A percentile compares a stretch with the other conserved stretches of the same genome.
Conservation (phyloP, 1,139 yeast genomes). For the Scheffersomyces titani region DNA sequence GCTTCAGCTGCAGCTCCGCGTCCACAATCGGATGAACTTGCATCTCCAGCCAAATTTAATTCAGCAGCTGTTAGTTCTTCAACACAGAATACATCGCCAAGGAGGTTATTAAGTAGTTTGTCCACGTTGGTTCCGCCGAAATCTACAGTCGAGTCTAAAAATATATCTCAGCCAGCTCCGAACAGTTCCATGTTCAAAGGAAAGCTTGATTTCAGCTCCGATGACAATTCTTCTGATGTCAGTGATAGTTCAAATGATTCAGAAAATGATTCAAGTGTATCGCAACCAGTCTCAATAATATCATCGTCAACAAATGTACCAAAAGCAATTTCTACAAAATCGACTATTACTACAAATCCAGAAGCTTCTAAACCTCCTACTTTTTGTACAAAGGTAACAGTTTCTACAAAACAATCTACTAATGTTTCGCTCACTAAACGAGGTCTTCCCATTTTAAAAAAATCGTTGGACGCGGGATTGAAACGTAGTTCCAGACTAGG, state of each 20-base stretch:
- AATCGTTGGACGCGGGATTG: not conserved
- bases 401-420: not conserved
- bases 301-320: not conserved
- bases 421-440: not conserved
- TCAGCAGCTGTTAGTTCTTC: not conserved
- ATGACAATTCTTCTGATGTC: conserved; percentile 4
- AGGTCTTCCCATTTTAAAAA: not conserved
- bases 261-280: not conserved
- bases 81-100: not conserved
- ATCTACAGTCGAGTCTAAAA: conserved; percentile 2
- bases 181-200: conserved; percentile 2
- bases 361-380: not conserved
- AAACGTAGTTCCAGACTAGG: not conserved
- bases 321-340: not conserved
- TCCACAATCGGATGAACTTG: not conserved
- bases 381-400: not conserved
- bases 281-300: not conserved
- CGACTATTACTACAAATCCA: not conserved
- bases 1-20: not conserved
- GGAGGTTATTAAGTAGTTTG: not conserved
- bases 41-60: not conserved
- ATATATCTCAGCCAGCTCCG: not conserved
- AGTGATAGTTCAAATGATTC: not conserved
- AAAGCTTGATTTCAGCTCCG: conserved; percentile 5
- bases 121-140: not conserved